These are phyloP conservation scores for Fusarium mexicanum DNA, from an alignment of 2,329 filamentous ascomycete genomes.

Conservation along the genomic window DNA sequence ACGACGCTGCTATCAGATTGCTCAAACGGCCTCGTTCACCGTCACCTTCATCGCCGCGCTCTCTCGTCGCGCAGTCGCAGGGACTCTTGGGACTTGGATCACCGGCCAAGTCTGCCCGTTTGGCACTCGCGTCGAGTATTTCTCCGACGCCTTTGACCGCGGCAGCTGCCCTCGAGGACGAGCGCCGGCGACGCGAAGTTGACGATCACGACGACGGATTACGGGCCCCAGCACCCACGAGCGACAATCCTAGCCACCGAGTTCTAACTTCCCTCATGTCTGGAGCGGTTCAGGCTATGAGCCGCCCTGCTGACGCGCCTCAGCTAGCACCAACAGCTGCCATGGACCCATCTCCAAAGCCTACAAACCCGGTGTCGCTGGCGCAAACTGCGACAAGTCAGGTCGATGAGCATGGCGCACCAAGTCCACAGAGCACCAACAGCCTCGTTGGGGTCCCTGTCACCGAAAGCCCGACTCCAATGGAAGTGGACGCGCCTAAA, in stretches of 20 bases:
- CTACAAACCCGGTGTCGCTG: constrained; percentile 47
- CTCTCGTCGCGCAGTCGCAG: constrained; percentile 41
- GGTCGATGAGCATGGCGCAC: constrained; percentile 52
- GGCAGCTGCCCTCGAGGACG: constrained; percentile 64
- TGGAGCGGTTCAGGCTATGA: constrained; percentile 62
- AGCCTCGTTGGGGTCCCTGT: constrained; percentile 56
- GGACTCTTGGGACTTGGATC: constrained; percentile 55
- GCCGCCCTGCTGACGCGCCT: constrained; percentile 65
- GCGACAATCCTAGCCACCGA: constrained; percentile 64
- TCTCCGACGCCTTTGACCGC: constrained; percentile 61
- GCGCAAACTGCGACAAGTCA: constrained; percentile 47
- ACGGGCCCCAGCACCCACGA: constrained; percentile 55
- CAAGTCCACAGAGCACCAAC: constrained; percentile 56
- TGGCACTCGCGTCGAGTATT: constrained; percentile 55
- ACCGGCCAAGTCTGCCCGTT: constrained; percentile 64
- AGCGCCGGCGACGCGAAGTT: constrained; percentile 58
- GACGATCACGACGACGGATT: constrained; percentile 51
- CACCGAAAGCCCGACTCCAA: constrained; percentile 61
- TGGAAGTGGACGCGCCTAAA: constrained; percentile 60
- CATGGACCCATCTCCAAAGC: constrained; percentile 55
- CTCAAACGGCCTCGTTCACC: constrained; percentile 60
- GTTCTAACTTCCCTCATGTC: constrained; percentile 65
- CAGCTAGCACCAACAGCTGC: constrained; percentile 54
- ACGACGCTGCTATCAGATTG: constrained; percentile 49
- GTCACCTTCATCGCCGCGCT: constrained; percentile 54